phyloP scores from a whole-genome alignment of 768 basidiomycete genomes.

The Rhodotorula diobovata region DNA sequence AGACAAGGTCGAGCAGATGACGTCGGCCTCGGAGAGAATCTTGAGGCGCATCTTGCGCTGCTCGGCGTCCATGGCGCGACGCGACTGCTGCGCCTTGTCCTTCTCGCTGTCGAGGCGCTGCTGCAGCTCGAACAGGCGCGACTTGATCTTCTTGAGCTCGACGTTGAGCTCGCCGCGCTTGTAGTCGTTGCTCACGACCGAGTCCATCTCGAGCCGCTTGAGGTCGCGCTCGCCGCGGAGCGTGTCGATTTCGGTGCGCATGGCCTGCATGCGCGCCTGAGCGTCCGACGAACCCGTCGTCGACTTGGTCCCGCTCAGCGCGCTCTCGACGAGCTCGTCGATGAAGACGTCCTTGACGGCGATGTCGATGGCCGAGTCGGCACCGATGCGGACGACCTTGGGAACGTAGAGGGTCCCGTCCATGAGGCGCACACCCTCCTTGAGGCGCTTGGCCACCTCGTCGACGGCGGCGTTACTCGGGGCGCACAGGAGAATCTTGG shows the following conservation, averaged over 20 bases:
- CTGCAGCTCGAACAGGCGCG: slow-evolving; percentile 61
- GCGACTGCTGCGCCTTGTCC: slow-evolving; percentile 76
- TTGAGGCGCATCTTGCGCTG: slow-evolving; percentile 67
- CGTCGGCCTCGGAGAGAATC: slow-evolving; percentile 80
- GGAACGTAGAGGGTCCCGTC: slow-evolving; percentile 57
- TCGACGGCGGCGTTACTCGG: slow-evolving; percentile 98
- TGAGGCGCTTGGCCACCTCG: slow-evolving; percentile 83
- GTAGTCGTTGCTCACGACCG: slow-evolving; percentile 58
- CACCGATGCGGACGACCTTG: slow-evolving; percentile 86
- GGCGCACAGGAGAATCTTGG: slow-evolving; percentile 84
- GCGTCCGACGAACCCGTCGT: slow-evolving; percentile 52
- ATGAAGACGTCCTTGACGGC: slow-evolving; percentile 80
- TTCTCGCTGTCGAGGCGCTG: slow-evolving; percentile 69
- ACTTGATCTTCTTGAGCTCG: slow-evolving; percentile 64
- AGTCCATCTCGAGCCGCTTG: slow-evolving; percentile 61
- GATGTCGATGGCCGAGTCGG: slow-evolving; percentile 66
- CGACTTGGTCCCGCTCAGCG: slow-evolving; percentile 49
- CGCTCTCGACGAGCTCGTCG: slow-evolving; percentile 77
- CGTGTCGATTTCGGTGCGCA: slow-evolving; percentile 66
- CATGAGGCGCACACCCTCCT: slow-evolving; percentile 64
- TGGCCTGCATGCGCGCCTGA: slow-evolving; percentile 54
- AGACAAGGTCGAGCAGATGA: slow-evolving; percentile 88
- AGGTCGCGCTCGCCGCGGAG: slow-evolving; percentile 60
- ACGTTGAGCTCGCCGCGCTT: slow-evolving; percentile 59
- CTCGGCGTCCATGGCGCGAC: slow-evolving; percentile 73